These are phyloP conservation scores for Ascoidea tarda DNA, from an alignment of 805 yeast species.

Conservation along the genomic window DNA sequence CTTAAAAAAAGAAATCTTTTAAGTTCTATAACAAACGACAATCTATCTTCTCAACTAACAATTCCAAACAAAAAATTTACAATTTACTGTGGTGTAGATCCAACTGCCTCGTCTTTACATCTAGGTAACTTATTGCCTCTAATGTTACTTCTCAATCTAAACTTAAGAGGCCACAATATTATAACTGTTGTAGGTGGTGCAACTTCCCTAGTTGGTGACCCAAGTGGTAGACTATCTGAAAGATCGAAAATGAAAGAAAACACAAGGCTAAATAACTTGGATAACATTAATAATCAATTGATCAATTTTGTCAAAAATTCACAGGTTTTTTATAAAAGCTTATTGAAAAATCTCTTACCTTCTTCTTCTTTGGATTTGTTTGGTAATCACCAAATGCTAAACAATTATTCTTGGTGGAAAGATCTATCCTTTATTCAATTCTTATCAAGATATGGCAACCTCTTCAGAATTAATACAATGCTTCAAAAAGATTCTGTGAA, in stretches of 20 bases:
- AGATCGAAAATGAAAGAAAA: constrained; percentile 42
- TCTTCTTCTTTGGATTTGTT: constrained; percentile 2
- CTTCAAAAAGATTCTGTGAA: constrained; percentile 79
- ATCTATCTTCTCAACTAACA: constrained; percentile 14
- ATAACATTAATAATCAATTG: constrained; percentile 49
- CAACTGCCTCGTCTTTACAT: constrained; percentile 82
- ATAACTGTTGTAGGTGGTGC: constrained; percentile 87
- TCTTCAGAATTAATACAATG: constrained; percentile 77
- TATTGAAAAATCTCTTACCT: constrained; percentile 21
- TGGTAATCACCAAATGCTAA: constrained; percentile 31
- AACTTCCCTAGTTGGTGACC: constrained; percentile 93
- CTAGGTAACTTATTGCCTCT: constrained; percentile 84
- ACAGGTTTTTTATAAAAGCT: constrained; percentile 39
- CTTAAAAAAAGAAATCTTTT: constrained; percentile 32
- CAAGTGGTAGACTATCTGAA: constrained; percentile 80
- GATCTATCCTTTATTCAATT: constrained; percentile 65
- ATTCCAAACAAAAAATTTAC: constrained; percentile 27
- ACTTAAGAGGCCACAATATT: constrained; percentile 73
- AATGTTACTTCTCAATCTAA: constrained; percentile 73
- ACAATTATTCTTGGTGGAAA: constrained; percentile 83
- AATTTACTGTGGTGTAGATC: constrained; percentile 92
- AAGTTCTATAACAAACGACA: constrained; percentile 24
- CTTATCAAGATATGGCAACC: constrained; percentile 59
- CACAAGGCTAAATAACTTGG: constrained; percentile 41
- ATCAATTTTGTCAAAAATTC: constrained; percentile 46